phyloP scores from a whole-genome alignment of 2,329 filamentous ascomycete species.

The Botryosphaeria dothidea region DNA sequence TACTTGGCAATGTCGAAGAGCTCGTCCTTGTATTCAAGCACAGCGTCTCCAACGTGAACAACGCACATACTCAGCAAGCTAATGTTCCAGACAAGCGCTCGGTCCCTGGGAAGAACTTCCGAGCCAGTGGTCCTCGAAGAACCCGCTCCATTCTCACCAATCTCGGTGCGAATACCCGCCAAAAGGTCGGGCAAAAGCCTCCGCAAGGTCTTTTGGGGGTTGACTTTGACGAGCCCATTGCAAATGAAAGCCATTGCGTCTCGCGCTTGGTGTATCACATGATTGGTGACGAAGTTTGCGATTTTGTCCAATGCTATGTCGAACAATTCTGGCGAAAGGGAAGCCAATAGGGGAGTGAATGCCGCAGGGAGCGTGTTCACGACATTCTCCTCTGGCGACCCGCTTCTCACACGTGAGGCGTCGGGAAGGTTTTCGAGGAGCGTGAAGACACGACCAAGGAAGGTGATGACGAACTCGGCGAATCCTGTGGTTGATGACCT shows the following conservation, averaged over 20 bases:
- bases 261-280: slow-evolving; percentile 94
- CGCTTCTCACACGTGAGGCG: slow-evolving; percentile 80
- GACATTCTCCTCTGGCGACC: slow-evolving; percentile 93
- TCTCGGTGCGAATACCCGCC: slow-evolving; percentile 90
- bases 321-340: slow-evolving; percentile 88
- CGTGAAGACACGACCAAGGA: slow-evolving; percentile 93
- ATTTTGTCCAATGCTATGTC: slow-evolving; percentile 91
- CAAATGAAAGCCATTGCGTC: slow-evolving; percentile 99
- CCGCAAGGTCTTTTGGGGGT: slow-evolving; percentile 89
- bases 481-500: slow-evolving; percentile 94
- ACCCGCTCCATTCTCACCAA: slow-evolving; percentile 93
- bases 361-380: slow-evolving; percentile 93
- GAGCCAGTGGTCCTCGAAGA: slow-evolving; percentile 91
- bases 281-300: slow-evolving; percentile 84
- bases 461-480: slow-evolving; percentile 85
- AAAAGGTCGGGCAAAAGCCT: slow-evolving; percentile 88
- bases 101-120: slow-evolving; percentile 88
- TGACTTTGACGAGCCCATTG: slow-evolving; percentile 93
- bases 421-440: slow-evolving; percentile 94
- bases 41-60: slow-evolving; percentile 88
- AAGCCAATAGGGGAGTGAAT: slow-evolving; percentile 84
- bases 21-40: slow-evolving; percentile 84
- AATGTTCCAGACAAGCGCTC: slow-evolving; percentile 93
- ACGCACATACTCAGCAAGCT: slow-evolving; percentile 98
- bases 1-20: slow-evolving; percentile 89